Base-by-base conservation (phyloP, 805 yeast species). In the Cyberlindnera lachancei region DNA sequence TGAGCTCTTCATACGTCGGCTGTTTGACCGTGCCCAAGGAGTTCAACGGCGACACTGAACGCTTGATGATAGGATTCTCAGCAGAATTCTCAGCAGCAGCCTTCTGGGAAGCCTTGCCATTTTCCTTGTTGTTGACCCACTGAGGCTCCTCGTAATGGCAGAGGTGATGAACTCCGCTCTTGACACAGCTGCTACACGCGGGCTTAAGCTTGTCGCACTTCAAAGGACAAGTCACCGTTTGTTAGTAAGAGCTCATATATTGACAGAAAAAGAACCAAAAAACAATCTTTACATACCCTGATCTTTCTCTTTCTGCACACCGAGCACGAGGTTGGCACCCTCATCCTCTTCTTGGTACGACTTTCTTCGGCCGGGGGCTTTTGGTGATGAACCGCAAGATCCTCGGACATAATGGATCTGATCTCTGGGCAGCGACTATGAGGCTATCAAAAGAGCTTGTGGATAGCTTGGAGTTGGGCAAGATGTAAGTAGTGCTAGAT, bases 101-200 rank as follows among this genome's bases (percentile, higher is more conserved):
- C n/a, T n/a, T n/a, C n/a, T n/a, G n/a, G n/a, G n/a, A n/a, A n/a
- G n/a, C n/a, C n/a, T n/a, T n/a, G n/a, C n/a, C n/a, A n/a, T n/a
- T n/a, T n/a, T 63, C 55, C 27, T 61, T 72, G 35, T 72, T 63
- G 37, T 75, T 51, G 50, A 66, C 74, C 79, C 79, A 73, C 18
- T 64, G 56, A 22, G 76, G 79, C 37, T 70, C 75, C 46, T 73
- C 63, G 36, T 70, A 73, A 28, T 68, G 69, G 36, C 79, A 73
- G 15, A 73, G 49, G 45, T 72, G 77, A 7, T 60, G 61, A n/a
- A 72, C 76, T 7, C 73, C 74, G 25, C 73, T 70, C 46, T 70
- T 72, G 11, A 57, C 52, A 55, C 79, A 73, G 36, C 72, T 73
- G 13, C 66, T 56, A 50, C 79, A 73, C 30, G 64, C 65, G 1